Percentiles rank a stretch among this genome's conserved stretches.
Evolutionary conservation across 305 asterid genomes (phyloP).

Genomic region (Caryopteris hybrid): DNA sequence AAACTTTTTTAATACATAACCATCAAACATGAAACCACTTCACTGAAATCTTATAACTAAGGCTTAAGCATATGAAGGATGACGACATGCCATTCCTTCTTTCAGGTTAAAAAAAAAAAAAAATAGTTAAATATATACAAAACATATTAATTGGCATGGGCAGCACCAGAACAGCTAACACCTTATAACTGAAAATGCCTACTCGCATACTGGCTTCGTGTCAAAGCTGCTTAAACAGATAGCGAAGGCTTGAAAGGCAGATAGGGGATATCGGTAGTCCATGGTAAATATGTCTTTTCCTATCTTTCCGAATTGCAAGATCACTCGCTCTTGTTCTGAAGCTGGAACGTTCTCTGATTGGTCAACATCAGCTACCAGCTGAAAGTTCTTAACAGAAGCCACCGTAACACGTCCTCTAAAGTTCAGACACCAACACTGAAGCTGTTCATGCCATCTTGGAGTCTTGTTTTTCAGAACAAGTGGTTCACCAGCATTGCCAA

Average conservation of each 20-base stretch:
- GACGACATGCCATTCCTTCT: constrained; percentile 12
- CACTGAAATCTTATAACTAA: constrained; percentile 5
- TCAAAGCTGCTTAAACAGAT: constrained; percentile 81
- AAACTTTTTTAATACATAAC: neutral
- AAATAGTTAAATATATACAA: constrained; percentile 1
- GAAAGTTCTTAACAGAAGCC: constrained; percentile 84
- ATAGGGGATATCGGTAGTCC: constrained; percentile 70
- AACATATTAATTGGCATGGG: neutral
- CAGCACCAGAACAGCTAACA: constrained; percentile 4
- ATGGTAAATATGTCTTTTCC: constrained; percentile 73
- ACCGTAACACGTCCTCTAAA: constrained; percentile 76
- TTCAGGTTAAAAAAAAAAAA: neutral
- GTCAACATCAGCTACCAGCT: constrained; percentile 53
- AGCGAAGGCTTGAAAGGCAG: constrained; percentile 77
- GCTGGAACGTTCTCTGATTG: constrained; percentile 34
- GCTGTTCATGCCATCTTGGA: constrained; percentile 77
- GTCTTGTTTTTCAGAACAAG: constrained; percentile 50
- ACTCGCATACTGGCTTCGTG: constrained; percentile 75
- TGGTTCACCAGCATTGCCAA: constrained; percentile 27
- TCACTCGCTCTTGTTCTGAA: constrained; percentile 54
- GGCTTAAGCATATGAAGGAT: constrained; percentile 16
- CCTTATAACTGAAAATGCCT: constrained; percentile 12
- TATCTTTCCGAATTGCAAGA: constrained; percentile 69
- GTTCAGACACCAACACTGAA: constrained; percentile 79
- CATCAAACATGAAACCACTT: constrained; percentile 16